Evolutionary conservation across 2,329 filamentous ascomycete species (phyloP).

Genomic region (Fusarium camptoceras): DNA sequence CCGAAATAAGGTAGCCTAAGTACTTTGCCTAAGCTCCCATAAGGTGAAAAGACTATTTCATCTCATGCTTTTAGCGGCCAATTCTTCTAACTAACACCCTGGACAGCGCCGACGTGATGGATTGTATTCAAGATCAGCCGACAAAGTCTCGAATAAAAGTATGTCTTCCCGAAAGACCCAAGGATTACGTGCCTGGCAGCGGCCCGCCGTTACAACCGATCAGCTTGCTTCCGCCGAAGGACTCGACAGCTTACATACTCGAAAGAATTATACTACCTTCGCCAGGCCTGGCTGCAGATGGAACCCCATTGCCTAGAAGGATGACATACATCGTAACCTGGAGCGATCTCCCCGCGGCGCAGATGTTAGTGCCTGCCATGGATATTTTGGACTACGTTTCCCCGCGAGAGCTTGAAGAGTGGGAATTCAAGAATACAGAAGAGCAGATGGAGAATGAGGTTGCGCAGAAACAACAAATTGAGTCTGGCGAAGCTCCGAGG

Average conservation of each 20-base stretch:
- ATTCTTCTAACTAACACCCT: neutral
- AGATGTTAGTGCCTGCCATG: constrained; percentile 60
- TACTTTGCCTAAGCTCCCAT: neutral
- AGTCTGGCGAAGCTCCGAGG: constrained; percentile 26
- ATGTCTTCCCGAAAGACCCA: constrained; percentile 31
- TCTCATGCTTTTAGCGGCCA: neutral
- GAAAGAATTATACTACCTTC: constrained; percentile 63
- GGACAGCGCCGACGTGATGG: constrained; percentile 34
- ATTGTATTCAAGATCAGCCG: constrained; percentile 18
- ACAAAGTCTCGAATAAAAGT: constrained; percentile 34
- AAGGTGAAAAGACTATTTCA: neutral
- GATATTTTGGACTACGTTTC: constrained; percentile 70
- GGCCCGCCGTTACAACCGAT: constrained; percentile 62
- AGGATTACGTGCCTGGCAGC: constrained; percentile 58
- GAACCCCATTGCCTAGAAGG: constrained; percentile 55
- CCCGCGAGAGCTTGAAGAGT: constrained; percentile 66
- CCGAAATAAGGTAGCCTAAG: neutral
- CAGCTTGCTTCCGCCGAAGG: constrained; percentile 59
- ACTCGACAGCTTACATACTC: constrained; percentile 68
- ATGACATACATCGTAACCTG: constrained; percentile 68
- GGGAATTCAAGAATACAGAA: constrained; percentile 60
- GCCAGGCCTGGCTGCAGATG: constrained; percentile 49
- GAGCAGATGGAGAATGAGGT: constrained; percentile 58
- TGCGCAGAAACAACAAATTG: constrained; percentile 43
- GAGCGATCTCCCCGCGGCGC: constrained; percentile 63